phyloP scores from a whole-genome alignment of 805 yeast genomes.

The Candida chauliodis region DNA sequence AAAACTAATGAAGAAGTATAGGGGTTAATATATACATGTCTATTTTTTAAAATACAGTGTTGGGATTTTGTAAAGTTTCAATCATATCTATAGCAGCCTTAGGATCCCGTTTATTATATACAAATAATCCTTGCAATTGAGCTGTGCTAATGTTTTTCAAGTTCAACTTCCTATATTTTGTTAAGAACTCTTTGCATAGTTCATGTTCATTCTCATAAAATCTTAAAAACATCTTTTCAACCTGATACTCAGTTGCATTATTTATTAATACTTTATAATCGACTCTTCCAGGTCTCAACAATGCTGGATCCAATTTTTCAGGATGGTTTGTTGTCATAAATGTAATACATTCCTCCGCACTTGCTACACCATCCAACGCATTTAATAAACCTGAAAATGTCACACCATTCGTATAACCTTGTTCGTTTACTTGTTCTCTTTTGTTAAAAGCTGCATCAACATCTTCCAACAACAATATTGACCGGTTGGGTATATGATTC shows the following conservation, averaged over 20 bases:
- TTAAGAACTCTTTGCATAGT: constrained; percentile 51
- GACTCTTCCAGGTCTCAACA: constrained; percentile 91
- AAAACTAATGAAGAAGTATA: constrained; percentile 28
- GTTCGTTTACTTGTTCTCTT: constrained; percentile 70
- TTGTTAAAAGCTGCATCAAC: constrained; percentile 93
- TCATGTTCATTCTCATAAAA: constrained; percentile 68
- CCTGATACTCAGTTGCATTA: constrained; percentile 83
- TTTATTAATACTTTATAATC: constrained; percentile 80
- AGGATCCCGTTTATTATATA: constrained; percentile 84
- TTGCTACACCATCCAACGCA: constrained; percentile 95
- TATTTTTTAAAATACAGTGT: constrained; percentile 15
- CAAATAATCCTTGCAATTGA: constrained; percentile 92
- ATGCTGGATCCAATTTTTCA: constrained; percentile 87
- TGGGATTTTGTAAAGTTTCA: constrained; percentile 35
- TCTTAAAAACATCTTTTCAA: constrained; percentile 77
- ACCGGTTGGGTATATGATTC: constrained; percentile 93
- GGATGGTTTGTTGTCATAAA: constrained; percentile 99
- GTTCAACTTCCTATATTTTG: constrained; percentile 44
- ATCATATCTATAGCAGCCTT: constrained; percentile 69
- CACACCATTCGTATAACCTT: constrained; percentile 82
- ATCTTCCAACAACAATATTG: constrained; percentile 83
- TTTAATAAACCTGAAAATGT: constrained; percentile 92
- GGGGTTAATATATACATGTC: constrained; percentile 22
- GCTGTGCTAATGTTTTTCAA: constrained; percentile 73
- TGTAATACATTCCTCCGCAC: constrained; percentile 93